phyloP scores from a whole-genome alignment of 805 yeast species.

The Lipomyces spencermartinsiae region DNA sequence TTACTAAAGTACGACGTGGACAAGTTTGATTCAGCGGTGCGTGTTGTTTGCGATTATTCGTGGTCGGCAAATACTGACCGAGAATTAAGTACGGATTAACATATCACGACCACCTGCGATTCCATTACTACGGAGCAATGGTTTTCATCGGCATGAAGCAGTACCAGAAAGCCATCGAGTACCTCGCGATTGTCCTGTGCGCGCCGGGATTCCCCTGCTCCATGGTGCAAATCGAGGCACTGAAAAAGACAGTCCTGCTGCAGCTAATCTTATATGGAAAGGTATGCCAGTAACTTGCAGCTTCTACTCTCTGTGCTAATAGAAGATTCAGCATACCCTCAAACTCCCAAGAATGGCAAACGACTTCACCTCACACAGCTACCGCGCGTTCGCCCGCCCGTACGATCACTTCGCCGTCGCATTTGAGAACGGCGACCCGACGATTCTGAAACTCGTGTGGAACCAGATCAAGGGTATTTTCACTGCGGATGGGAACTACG shows the following conservation, averaged over 20 bases:
- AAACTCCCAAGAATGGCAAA: constrained; percentile 25
- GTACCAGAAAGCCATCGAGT: constrained; percentile 32
- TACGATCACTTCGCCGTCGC: constrained; percentile 32
- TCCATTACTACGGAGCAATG: constrained; percentile 36
- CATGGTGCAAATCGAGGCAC: constrained; percentile 31
- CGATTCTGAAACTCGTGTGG: constrained; percentile 26
- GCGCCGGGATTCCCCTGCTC: constrained; percentile 20
- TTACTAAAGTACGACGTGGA: constrained; percentile 17
- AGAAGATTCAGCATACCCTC: not conserved
- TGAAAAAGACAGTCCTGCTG: constrained; percentile 32
- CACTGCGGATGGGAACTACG: constrained; percentile 29
- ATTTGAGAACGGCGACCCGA: constrained; percentile 22
- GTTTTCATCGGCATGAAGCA: constrained; percentile 24
- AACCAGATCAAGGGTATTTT: constrained; percentile 20
- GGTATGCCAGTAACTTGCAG: not conserved
- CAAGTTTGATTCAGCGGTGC: constrained; percentile 20
- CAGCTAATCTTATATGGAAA: constrained; percentile 25
- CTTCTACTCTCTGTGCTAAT: not conserved
- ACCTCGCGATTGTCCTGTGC: constrained; percentile 23
- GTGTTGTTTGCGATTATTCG: not conserved
- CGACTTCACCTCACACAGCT: constrained; percentile 13
- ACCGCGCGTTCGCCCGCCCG: constrained; percentile 27
- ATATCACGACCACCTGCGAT: constrained; percentile 30
- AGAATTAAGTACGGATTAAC: constrained; percentile 9
- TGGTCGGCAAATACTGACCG: not conserved